phyloP scores from a whole-genome alignment of 73 alveolate species.

The Tetrahymena thermophila region DNA sequence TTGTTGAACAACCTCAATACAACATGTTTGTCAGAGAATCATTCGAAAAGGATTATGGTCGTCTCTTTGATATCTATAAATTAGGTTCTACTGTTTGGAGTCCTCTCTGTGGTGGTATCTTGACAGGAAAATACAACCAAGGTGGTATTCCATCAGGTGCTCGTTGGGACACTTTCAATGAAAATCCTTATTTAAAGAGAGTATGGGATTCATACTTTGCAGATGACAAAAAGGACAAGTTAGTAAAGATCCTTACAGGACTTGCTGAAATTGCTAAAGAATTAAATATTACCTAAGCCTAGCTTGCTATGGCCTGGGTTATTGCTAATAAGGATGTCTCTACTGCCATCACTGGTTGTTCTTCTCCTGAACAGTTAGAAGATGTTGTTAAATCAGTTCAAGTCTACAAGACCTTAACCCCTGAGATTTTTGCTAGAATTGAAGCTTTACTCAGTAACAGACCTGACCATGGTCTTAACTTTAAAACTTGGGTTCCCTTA shows the following conservation, averaged over 20 bases:
- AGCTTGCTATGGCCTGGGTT: slow-evolving; percentile 91
- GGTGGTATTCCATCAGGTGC: slow-evolving; percentile 80
- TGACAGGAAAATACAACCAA: slow-evolving; percentile 91
- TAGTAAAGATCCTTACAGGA: slow-evolving; percentile 22
- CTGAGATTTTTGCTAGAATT: slow-evolving; percentile 60
- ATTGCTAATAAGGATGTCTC: slow-evolving; percentile 72
- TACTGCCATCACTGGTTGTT: slow-evolving; percentile 85
- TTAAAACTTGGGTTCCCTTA: slow-evolving; percentile 25
- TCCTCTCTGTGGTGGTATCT: slow-evolving; percentile 82
- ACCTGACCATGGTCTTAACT: slow-evolving; percentile 56
- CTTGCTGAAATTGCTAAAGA: slow-evolving; percentile 64
- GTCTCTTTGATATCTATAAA: slow-evolving; percentile 52
- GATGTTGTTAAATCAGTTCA: slow-evolving; percentile 79
- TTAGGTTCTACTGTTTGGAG: slow-evolving; percentile 88
- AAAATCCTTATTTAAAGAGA: slow-evolving; percentile 11
- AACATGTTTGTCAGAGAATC: slow-evolving; percentile 78
- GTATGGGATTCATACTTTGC: slow-evolving; percentile 27
- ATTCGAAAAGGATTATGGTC: slow-evolving; percentile 78
- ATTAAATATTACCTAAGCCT: slow-evolving; percentile 61
- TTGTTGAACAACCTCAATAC: slow-evolving; percentile 90
- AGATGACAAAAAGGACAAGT: slow-evolving; percentile 21
- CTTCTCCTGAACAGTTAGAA: slow-evolving; percentile 68
- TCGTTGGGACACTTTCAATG: slow-evolving; percentile 16
- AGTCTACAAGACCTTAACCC: slow-evolving; percentile 54
- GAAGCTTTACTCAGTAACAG: slow-evolving; percentile 56